Base-by-base conservation (phyloP, 192 early-diverging fungal species). In the Gamsiella multidivaricata region DNA sequence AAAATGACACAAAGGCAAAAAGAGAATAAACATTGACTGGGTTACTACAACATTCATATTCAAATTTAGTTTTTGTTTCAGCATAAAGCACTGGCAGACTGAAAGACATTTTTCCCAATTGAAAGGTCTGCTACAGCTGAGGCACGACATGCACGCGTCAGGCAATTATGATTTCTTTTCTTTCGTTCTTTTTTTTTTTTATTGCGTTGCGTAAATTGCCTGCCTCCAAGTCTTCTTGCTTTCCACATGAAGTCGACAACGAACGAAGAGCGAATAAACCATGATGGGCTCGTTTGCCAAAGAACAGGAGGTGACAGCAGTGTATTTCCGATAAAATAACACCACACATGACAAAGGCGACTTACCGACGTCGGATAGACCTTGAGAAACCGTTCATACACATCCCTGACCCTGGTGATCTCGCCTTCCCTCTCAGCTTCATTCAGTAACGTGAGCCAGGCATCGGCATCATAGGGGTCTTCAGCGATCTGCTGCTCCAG, bases 301-400 rank as follows among this genome's bases (percentile, higher is more conserved):
- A 12, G 37, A 39, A 39, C n/a, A n/a, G n/a, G n/a, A n/a, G n/a
- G n/a, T n/a, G n/a, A n/a, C n/a, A n/a, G 39, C 39, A 10, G 47
- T 50, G 23, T 50, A 50, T 15, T n/a, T 50, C 9, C 26, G 26
- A 26, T 23, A 45, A 46, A 57, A 20, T 31, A n/a, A 12, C 9
- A 11, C 39, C 31, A 42, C 32, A 54, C 32, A 23, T 23, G 28
- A 34, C 36, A 54, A 68, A 3, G 28, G 17, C 5, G 43, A 88
- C 89, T 83, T 88, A 95, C 94, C 70, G 91, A 87, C 31, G 90
- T 89, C 29, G 96, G 96, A 70, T 91, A 97, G 53, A 91, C 86
- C 63, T 88, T 85, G 31, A 95, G 57, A 26, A 94, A 88, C 7
- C 83, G 80, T 50, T 90, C 90, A 81, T 87, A 96, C 0, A 86